Evolutionary conservation across 1,139 yeast species (phyloP), one percentile per base, ranked within the genome.

Genomic region (Debaryomyces robertsiae): DNA sequence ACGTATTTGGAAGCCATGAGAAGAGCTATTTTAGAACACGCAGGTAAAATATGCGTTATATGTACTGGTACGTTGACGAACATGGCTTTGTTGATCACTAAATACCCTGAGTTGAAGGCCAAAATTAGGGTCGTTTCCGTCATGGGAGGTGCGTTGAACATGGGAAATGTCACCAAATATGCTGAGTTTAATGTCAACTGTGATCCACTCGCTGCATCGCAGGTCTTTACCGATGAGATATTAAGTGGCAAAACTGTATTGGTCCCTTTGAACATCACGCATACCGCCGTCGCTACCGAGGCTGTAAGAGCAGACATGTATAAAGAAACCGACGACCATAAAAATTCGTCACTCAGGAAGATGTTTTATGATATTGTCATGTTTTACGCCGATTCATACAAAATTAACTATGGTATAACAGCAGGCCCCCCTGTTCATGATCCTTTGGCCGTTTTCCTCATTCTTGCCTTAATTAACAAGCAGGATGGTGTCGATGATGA

Each of bases 351-450:
- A 3, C 53, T 79, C 25, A 73, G 93, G 44, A 65, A 63, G 41
- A 67, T 81, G 63, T 79, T 79, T 54, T 73, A 70, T 51, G 81
- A 80, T 42, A 68, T 87, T 39, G 68, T 85, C 52, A 67, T 67
- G 39, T 84, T 73, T 53, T 84, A 81, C 55, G 73, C 73, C 2
- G 63, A 63, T 22, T 57, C 77, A 9, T 82, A 79, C 57, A 63
- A 60, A 39, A 55, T 58, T 15, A 61, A 58, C n/a, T 73, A 70
- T 50, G 77, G 74, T 2, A 72, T 75, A 48, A 53, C 45, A 3
- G 51, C 59, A 2, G 94, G 95, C 0, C 93, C 95, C 1, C 91
- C 94, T 1, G 73, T 87, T 1, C 95, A 89, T 59, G 95, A 88
- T 55, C 94, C 95, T 0, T 63, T 86, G 33, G 88, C 95, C 0